Conservation (phyloP, 257 asterid genomes). For the Craterostigma plantagineum region DNA sequence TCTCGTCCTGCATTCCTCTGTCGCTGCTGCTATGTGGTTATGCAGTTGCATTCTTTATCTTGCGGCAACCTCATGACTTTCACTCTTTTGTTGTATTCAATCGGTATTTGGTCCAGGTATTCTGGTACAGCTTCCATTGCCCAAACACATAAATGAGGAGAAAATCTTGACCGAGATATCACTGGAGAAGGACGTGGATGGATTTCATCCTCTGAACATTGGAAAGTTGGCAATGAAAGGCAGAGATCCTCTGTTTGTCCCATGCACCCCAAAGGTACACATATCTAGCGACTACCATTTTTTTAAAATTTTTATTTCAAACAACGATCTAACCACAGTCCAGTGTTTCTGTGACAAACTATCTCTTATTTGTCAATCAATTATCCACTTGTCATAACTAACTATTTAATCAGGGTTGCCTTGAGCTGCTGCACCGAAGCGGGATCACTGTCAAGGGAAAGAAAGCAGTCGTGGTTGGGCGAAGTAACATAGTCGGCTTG, state of each 20-base stretch:
- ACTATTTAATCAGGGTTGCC: slow-evolving; percentile 83
- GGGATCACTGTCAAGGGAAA: slow-evolving; percentile 66
- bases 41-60: neutral
- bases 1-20: too few relatives aligned
- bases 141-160: slow-evolving; percentile 87
- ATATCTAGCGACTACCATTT: neutral
- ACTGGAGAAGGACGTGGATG: slow-evolving; percentile 86
- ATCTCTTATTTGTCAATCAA: too few relatives aligned
- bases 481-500: slow-evolving; percentile 86
- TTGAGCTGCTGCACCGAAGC: slow-evolving; percentile 70
- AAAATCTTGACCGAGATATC: slow-evolving; percentile 56
- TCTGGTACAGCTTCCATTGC: slow-evolving; percentile 86
- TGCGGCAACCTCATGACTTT: neutral
- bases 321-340: too few relatives aligned
- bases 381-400: too few relatives aligned
- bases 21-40: too few relatives aligned
- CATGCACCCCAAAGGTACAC: slow-evolving; percentile 89
- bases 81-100: slow-evolving; percentile 8
- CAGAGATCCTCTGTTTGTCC: slow-evolving; percentile 81
- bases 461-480: slow-evolving; percentile 88
- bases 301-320: too few relatives aligned
- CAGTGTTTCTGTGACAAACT: too few relatives aligned
- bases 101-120: slow-evolving; percentile 30
- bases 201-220: slow-evolving; percentile 86
- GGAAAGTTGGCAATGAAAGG: slow-evolving; percentile 99